Percentiles rank a stretch among this genome's conserved stretches.
These are phyloP conservation scores for Nidula niveotomentosa DNA, from an alignment of 1,284 basidiomycete genomes.

Conservation along the genomic window DNA sequence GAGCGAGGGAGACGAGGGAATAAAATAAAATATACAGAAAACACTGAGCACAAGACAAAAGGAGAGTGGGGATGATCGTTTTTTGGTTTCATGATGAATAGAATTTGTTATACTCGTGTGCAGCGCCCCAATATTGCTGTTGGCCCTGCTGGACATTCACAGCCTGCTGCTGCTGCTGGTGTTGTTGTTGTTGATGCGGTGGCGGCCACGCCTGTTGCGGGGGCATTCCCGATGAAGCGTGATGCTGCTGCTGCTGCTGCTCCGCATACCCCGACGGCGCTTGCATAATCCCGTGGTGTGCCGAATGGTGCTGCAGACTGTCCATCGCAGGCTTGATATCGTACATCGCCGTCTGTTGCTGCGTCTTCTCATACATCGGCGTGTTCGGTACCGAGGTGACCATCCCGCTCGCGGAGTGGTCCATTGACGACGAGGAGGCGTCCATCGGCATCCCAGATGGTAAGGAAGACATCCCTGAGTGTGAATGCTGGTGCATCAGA, in stretches of 20 bases:
- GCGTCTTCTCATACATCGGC: constrained; percentile 12
- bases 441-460: constrained; percentile 5
- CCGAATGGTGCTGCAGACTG: neutral
- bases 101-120: neutral
- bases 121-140: neutral
- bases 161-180: too few relatives aligned
- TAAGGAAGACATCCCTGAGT: neutral
- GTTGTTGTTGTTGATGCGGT: neutral
- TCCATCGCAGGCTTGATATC: constrained; percentile 8
- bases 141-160: neutral
- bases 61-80: neutral
- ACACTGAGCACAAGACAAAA: neutral
- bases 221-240: neutral
- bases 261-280: neutral
- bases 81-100: neutral
- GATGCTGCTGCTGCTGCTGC: neutral
- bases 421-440: constrained; percentile 4
- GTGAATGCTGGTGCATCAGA: constrained; percentile 5
- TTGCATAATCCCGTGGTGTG: neutral
- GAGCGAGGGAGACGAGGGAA: too few relatives aligned
- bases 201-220: neutral
- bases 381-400: constrained; percentile 6
- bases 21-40: too few relatives aligned
- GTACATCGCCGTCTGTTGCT: constrained; percentile 6
- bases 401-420: constrained; percentile 7